phyloP scores from a whole-genome alignment of 2,329 filamentous ascomycete genomes.

The Ceratocystis smalleyi region DNA sequence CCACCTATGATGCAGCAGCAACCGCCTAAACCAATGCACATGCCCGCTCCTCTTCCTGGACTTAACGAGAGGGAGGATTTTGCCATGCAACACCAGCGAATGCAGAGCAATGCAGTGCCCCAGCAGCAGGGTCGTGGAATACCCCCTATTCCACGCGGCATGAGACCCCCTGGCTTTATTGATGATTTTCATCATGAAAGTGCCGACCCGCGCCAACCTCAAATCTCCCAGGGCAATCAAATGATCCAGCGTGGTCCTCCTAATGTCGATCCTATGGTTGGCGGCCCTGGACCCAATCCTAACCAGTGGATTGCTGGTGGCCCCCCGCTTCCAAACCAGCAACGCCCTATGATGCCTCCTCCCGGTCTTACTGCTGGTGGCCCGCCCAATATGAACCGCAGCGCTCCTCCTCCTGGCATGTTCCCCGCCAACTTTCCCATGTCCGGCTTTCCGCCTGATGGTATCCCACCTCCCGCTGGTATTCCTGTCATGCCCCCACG shows the following conservation, averaged over 20 bases:
- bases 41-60: conserved; percentile 1
- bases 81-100: conserved; percentile 25
- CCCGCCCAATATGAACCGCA: conserved; percentile 23
- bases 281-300: conserved; percentile 26
- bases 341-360: conserved; percentile 39
- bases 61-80: conserved; percentile 10
- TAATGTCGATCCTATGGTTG: conserved; percentile 42
- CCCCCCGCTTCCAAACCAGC: conserved; percentile 23
- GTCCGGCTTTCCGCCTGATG: conserved; percentile 23
- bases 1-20: conserved; percentile 17
- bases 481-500: conserved; percentile 37
- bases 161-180: conserved; percentile 36
- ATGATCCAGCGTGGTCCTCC: conserved; percentile 49
- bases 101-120: conserved; percentile 19
- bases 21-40: conserved; percentile 14
- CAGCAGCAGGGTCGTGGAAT: conserved; percentile 14
- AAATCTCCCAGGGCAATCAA: conserved; percentile 46
- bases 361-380: conserved; percentile 34
- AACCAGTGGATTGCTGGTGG: conserved; percentile 33
- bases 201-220: conserved; percentile 27
- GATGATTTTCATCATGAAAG: conserved; percentile 39
- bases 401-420: conserved; percentile 41
- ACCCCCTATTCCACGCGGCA: conserved; percentile 23
- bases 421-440: conserved; percentile 46
- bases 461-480: conserved; percentile 28